phyloP scores from a whole-genome alignment of 148 eudicot species.

The Chenopodium quinoa region DNA sequence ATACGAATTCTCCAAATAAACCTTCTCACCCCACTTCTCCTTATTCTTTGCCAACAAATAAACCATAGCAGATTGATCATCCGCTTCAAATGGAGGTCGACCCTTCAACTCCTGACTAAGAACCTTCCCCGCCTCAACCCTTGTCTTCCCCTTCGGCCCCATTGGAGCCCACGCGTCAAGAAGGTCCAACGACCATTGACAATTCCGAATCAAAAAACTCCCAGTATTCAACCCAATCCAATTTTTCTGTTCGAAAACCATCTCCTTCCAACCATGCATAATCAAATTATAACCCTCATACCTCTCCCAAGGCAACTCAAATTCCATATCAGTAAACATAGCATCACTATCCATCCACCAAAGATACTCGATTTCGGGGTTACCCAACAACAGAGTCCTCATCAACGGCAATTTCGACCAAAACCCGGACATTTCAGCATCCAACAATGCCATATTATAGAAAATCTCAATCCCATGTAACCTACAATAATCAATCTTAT shows the following conservation, averaged over 20 bases:
- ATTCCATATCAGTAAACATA: slow-evolving; percentile 59
- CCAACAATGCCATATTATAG: slow-evolving; percentile 34
- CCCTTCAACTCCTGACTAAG: slow-evolving; percentile 41
- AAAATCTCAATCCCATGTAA: slow-evolving; percentile 34
- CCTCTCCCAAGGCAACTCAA: slow-evolving; percentile 60
- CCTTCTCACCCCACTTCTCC: slow-evolving; percentile 52
- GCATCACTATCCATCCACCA: slow-evolving; percentile 84
- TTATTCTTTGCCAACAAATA: slow-evolving; percentile 43
- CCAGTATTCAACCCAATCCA: slow-evolving; percentile 71
- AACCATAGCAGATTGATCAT: slow-evolving; percentile 61
- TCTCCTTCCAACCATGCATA: slow-evolving; percentile 56
- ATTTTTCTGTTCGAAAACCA: slow-evolving; percentile 50
- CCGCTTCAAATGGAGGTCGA: slow-evolving; percentile 58
- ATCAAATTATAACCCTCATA: slow-evolving; percentile 48
- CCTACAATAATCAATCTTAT: slow-evolving; percentile 43
- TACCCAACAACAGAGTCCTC: slow-evolving; percentile 25
- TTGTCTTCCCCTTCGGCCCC: slow-evolving; percentile 54
- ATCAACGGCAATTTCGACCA: slow-evolving; percentile 32
- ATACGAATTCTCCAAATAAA: slow-evolving; percentile 53
- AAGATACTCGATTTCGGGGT: slow-evolving; percentile 30
- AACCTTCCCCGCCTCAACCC: slow-evolving; percentile 52
- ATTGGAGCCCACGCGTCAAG: slow-evolving; percentile 56
- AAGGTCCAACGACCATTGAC: slow-evolving; percentile 68
- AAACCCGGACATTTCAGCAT: slow-evolving; percentile 38
- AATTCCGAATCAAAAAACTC: slow-evolving; percentile 60